These are phyloP conservation scores for Aspergillus niger DNA, from an alignment of 2,329 filamentous ascomycete species.

Conservation along the genomic window DNA sequence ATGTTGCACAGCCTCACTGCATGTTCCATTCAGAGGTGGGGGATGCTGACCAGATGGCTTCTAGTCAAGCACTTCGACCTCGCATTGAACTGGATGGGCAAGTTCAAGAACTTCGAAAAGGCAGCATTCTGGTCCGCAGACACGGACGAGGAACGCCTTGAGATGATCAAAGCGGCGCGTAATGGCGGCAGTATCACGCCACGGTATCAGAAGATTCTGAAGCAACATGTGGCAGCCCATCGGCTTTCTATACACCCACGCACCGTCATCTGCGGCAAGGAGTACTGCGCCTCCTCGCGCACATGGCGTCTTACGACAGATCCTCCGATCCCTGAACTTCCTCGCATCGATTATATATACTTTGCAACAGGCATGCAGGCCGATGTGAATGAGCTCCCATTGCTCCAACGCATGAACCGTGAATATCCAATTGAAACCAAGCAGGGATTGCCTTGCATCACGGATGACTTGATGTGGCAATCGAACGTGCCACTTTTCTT, in stretches of 20 bases:
- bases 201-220: constrained; percentile 66
- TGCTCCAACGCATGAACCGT: constrained; percentile 60
- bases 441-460: constrained; percentile 71
- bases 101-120: constrained; percentile 77
- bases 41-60: not conserved
- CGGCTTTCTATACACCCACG: constrained; percentile 59
- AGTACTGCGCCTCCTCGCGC: constrained; percentile 52
- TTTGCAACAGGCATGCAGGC: constrained; percentile 73
- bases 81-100: constrained; percentile 75
- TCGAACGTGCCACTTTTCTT: constrained; percentile 72
- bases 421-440: constrained; percentile 64
- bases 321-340: constrained; percentile 54
- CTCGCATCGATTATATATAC: constrained; percentile 67
- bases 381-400: constrained; percentile 62
- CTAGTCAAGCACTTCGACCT: constrained; percentile 76
- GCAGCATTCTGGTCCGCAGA: constrained; percentile 77
- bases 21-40: not conserved
- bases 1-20: constrained; percentile 15
- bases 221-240: constrained; percentile 57
- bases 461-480: constrained; percentile 74
- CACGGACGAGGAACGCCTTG: constrained; percentile 66
- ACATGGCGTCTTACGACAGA: constrained; percentile 57
- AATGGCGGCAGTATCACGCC: constrained; percentile 78
- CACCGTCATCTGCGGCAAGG: constrained; percentile 57
- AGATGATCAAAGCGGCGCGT: constrained; percentile 66